Evolutionary conservation across 208 protist genomes (phyloP).

Genomic region (Zelonia costaricensis): DNA sequence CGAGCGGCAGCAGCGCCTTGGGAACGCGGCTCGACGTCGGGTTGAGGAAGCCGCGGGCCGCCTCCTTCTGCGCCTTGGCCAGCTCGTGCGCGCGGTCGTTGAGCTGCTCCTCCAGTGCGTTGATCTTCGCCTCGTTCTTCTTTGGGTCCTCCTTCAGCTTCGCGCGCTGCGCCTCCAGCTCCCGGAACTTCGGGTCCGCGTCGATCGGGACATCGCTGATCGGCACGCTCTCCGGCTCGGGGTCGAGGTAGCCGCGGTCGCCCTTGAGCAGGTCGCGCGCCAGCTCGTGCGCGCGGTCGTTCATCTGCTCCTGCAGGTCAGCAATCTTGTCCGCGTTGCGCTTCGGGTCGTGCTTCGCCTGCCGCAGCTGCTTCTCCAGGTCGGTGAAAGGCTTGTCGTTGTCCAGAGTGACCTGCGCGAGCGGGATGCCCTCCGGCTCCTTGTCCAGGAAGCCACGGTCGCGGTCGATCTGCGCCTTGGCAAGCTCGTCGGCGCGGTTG

Average conservation of each 20-base stretch:
- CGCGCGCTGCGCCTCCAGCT: slow-evolving; percentile 64
- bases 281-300: slow-evolving; percentile 62
- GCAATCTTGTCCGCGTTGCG: slow-evolving; percentile 51
- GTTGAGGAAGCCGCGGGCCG: slow-evolving; percentile 60
- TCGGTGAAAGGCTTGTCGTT: slow-evolving; percentile 59
- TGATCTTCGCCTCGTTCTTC: slow-evolving; percentile 48
- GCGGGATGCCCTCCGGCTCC: slow-evolving; percentile 66
- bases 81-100: slow-evolving; percentile 76
- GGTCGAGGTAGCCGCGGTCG: slow-evolving; percentile 72
- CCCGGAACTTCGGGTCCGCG: slow-evolving; percentile 49
- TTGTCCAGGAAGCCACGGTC: slow-evolving; percentile 66
- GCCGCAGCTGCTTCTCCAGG: slow-evolving; percentile 66
- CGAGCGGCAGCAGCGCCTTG: slow-evolving; percentile 56
- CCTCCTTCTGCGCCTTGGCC: slow-evolving; percentile 54
- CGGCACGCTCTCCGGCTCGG: slow-evolving; percentile 74
- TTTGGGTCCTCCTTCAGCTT: slow-evolving; percentile 66
- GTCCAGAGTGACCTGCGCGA: slow-evolving; percentile 64
- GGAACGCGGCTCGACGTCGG: slow-evolving; percentile 57
- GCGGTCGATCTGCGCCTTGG: slow-evolving; percentile 47
- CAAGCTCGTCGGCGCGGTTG: slow-evolving; percentile 49
- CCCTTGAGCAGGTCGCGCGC: slow-evolving; percentile 58
- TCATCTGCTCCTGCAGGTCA: slow-evolving; percentile 57
- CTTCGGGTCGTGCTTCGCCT: slow-evolving; percentile 45
- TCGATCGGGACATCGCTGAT: slow-evolving; percentile 56
- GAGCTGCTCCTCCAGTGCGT: slow-evolving; percentile 63